These are phyloP conservation scores for Aureobasidium mangrovei DNA, from an alignment of 2,329 filamentous ascomycete species.

Conservation along the genomic window DNA sequence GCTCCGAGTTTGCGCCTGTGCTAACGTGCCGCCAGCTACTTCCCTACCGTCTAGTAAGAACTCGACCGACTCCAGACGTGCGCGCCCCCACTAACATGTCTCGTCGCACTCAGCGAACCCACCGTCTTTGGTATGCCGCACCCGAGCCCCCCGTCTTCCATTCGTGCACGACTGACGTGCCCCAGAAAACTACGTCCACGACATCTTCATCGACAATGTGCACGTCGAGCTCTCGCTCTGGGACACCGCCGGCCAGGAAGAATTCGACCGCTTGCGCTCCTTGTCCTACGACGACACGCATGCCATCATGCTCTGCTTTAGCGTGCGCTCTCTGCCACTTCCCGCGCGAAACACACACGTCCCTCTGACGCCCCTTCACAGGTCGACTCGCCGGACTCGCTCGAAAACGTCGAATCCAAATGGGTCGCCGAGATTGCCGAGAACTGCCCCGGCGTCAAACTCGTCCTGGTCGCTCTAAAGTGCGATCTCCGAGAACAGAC, in stretches of 20 bases:
- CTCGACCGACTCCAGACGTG: background rate
- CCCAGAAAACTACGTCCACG: slow-evolving; percentile 92
- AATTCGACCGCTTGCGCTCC: slow-evolving; percentile 92
- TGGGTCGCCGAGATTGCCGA: slow-evolving; percentile 98
- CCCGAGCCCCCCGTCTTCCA: background rate
- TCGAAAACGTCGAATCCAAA: slow-evolving; percentile 97
- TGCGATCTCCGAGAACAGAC: slow-evolving; percentile 81
- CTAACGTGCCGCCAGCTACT: slow-evolving; percentile 54
- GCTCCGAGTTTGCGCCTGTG: background rate
- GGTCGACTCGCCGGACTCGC: slow-evolving; percentile 88
- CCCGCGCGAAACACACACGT: background rate
- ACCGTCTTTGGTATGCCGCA: slow-evolving; percentile 65
- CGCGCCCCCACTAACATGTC: slow-evolving; percentile 12
- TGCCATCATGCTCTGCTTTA: slow-evolving; percentile 98
- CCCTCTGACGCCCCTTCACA: slow-evolving; percentile 21
- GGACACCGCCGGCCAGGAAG: slow-evolving; percentile 98
- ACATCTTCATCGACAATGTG: slow-evolving; percentile 95
- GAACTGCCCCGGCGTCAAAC: slow-evolving; percentile 90
- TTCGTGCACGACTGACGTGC: background rate
- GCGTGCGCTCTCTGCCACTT: slow-evolving; percentile 38
- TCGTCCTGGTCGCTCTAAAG: slow-evolving; percentile 92
- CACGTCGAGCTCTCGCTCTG: slow-evolving; percentile 96
- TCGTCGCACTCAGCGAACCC: slow-evolving; percentile 55
- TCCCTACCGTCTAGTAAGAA: slow-evolving; percentile 85
- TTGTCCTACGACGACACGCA: slow-evolving; percentile 98